Percentiles rank a stretch among this genome's conserved stretches.
These are phyloP conservation scores for Myxozyma mucilagina DNA, from an alignment of 805 yeast genomes.

Conservation along the genomic window DNA sequence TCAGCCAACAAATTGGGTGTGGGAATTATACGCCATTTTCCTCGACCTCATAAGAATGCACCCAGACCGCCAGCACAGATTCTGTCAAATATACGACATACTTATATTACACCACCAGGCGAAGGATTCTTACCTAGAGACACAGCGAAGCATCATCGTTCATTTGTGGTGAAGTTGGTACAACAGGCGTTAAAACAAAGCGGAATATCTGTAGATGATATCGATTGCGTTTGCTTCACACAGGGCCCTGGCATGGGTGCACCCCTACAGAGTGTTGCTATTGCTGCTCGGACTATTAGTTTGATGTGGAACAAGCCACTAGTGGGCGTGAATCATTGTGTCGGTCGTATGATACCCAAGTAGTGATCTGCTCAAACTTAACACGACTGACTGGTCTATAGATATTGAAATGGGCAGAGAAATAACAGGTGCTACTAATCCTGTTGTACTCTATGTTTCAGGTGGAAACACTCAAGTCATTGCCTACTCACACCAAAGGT, in stretches of 20 bases:
- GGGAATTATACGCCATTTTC: slow-evolving; percentile 77
- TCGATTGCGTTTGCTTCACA: slow-evolving; percentile 76
- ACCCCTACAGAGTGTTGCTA: slow-evolving; percentile 87
- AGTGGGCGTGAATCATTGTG: slow-evolving; percentile 94
- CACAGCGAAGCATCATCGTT: slow-evolving; percentile 93
- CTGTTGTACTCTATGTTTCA: slow-evolving; percentile 93
- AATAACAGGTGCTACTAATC: slow-evolving; percentile 96
- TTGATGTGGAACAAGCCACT: slow-evolving; percentile 80
- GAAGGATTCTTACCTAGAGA: slow-evolving; percentile 97
- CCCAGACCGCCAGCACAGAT: slow-evolving; percentile 54
- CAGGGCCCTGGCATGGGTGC: slow-evolving; percentile 99
- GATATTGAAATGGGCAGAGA: slow-evolving; percentile 98
- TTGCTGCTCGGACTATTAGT: slow-evolving; percentile 85
- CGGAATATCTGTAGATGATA: slow-evolving; percentile 42
- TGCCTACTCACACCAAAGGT: slow-evolving; percentile 86
- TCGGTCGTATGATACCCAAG: slow-evolving; percentile 58
- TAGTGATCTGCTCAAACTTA: not conserved
- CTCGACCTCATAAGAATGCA: slow-evolving; percentile 55
- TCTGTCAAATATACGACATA: slow-evolving; percentile 88
- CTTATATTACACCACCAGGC: slow-evolving; percentile 95
- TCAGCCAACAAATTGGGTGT: slow-evolving; percentile 96
- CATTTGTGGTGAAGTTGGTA: slow-evolving; percentile 85
- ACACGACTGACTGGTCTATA: not conserved
- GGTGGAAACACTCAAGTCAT: slow-evolving; percentile 99
- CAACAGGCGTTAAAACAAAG: slow-evolving; percentile 67